phyloP scores from a whole-genome alignment of 2,329 filamentous ascomycete genomes.

The Fusarium haematococcum region DNA sequence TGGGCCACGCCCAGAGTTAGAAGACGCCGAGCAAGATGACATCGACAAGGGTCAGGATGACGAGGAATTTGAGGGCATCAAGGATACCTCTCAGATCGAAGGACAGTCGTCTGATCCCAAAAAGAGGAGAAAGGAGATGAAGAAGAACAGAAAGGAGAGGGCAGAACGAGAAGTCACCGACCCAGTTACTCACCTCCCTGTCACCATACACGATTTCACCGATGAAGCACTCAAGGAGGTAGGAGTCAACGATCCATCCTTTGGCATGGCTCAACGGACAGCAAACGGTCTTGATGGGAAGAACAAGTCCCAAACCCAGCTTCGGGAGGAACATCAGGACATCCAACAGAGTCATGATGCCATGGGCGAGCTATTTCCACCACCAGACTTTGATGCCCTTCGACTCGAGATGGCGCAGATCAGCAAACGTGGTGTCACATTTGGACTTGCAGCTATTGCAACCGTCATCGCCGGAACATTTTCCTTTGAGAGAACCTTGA shows the following conservation, averaged over 20 bases:
- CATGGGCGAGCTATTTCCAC: slow-evolving; percentile 60
- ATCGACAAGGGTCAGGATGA: slow-evolving; percentile 11
- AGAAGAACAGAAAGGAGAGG: slow-evolving; percentile 57
- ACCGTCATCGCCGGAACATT: slow-evolving; percentile 47
- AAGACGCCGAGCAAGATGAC: slow-evolving; percentile 26
- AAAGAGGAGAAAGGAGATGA: slow-evolving; percentile 61
- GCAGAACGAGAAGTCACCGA: slow-evolving; percentile 76
- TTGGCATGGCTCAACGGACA: slow-evolving; percentile 52
- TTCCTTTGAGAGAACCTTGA: slow-evolving; percentile 38
- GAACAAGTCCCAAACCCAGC: slow-evolving; percentile 54
- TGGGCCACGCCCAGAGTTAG: slow-evolving; percentile 17
- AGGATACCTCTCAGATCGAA: slow-evolving; percentile 53
- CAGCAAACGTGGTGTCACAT: slow-evolving; percentile 49
- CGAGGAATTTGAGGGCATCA: slow-evolving; percentile 31
- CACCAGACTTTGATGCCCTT: slow-evolving; percentile 60
- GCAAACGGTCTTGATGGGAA: slow-evolving; percentile 53
- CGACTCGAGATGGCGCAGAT: slow-evolving; percentile 48
- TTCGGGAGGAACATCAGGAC: slow-evolving; percentile 50
- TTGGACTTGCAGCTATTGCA: slow-evolving; percentile 52
- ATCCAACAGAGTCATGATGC: slow-evolving; percentile 55
- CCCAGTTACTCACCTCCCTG: slow-evolving; percentile 77
- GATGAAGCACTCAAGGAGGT: slow-evolving; percentile 65
- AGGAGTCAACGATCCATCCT: slow-evolving; percentile 46
- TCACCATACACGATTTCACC: slow-evolving; percentile 76
- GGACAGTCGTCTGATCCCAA: slow-evolving; percentile 55